A percentile compares a stretch with the other conserved stretches of the same genome.
Conservation (phyloP, 768 basidiomycete genomes). For the Strobilomyces dryophilus region DNA sequence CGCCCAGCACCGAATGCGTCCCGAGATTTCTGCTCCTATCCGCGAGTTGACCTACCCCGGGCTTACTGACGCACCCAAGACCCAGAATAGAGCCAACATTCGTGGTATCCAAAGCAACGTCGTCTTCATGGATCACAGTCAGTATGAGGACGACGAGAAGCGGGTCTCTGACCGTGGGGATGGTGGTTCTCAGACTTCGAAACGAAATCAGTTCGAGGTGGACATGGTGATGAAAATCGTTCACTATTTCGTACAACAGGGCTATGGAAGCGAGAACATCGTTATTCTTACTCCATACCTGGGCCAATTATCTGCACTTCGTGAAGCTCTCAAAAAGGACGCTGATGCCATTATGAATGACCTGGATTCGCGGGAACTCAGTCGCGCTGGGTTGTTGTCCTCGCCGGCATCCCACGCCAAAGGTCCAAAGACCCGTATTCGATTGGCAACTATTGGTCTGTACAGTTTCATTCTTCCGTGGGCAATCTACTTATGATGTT, state of each 20-base stretch:
- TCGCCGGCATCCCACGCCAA: conserved; percentile 36
- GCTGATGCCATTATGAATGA: conserved; percentile 62
- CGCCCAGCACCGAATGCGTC: conserved; percentile 69
- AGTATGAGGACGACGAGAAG: conserved; percentile 49
- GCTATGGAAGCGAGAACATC: conserved; percentile 56
- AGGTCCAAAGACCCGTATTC: conserved; percentile 36
- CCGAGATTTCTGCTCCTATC: conserved; percentile 65
- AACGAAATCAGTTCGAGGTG: conserved; percentile 58
- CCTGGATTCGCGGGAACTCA: conserved; percentile 55
- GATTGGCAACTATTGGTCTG: conserved; percentile 61
- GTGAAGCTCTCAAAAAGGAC: conserved; percentile 37
- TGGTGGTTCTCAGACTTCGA: conserved; percentile 47
- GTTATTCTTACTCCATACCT: conserved; percentile 70
- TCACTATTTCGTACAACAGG: conserved; percentile 63
- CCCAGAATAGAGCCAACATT: conserved; percentile 46
- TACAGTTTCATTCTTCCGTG: too few species aligned
- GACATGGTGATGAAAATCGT: conserved; percentile 65
- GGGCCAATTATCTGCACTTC: conserved; percentile 55
- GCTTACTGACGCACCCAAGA: conserved; percentile 52
- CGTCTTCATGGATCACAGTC: conserved; percentile 56
- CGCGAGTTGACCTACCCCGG: conserved; percentile 65
- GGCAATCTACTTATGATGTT: too few species aligned
- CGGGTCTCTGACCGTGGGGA: conserved; percentile 46
- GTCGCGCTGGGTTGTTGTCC: conserved; percentile 51
- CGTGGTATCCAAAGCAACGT: conserved; percentile 56